Evolutionary conservation across 768 basidiomycete species (phyloP).

Genomic region (Tulasnella calospora): DNA sequence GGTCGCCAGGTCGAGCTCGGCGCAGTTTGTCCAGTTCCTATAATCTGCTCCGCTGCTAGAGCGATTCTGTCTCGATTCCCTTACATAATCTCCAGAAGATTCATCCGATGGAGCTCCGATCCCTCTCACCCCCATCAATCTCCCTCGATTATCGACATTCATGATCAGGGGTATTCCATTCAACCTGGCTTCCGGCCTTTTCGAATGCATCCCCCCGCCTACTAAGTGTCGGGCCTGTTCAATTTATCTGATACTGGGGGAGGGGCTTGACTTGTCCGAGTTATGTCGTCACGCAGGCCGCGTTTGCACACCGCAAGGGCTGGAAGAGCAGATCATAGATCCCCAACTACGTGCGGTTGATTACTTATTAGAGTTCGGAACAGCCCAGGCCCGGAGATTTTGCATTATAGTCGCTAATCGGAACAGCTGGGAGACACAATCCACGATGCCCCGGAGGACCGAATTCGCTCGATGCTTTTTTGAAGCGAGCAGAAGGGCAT

Average conservation of each 20-base stretch:
- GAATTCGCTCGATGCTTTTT: background rate
- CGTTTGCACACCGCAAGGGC: background rate
- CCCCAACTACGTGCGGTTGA: too few relatives aligned
- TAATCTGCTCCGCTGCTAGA: background rate
- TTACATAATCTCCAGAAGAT: background rate
- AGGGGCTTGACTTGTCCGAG: background rate
- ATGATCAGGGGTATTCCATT: background rate
- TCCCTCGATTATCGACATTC: background rate
- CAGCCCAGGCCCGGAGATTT: too few relatives aligned
- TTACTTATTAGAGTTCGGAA: too few relatives aligned
- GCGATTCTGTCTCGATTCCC: background rate
- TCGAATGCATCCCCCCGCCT: background rate
- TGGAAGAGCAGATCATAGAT: too few relatives aligned
- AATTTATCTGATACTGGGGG: background rate
- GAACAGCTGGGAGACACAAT: too few relatives aligned
- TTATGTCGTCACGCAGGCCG: background rate
- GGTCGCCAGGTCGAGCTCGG: background rate
- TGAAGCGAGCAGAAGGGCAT: background rate
- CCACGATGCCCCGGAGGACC: too few relatives aligned
- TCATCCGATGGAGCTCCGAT: background rate
- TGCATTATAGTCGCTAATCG: too few relatives aligned
- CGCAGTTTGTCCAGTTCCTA: background rate
- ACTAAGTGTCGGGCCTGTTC: background rate
- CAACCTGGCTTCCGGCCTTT: background rate
- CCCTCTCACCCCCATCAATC: background rate